Evolutionary conservation across 306 rosid genomes (phyloP), one percentile per base, ranked within the genome.

Genomic region (Sechiopsis laciniata): DNA sequence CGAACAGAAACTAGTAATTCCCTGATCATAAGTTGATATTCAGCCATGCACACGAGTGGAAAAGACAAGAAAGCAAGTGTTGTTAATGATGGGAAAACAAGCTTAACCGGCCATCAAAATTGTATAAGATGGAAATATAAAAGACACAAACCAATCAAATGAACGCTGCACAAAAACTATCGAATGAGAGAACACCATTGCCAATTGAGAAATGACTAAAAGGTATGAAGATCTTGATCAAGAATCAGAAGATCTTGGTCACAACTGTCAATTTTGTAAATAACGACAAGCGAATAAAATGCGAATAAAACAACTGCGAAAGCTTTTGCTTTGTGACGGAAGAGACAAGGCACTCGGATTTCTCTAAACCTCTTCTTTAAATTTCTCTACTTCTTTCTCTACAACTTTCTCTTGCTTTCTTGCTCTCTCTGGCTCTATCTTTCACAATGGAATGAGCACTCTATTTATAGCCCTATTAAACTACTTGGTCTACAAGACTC

Each of bases 1-100:
- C 89, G 84, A 78, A 90, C 77, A 29, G 96, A 90, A 85, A 94
- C 85, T 55, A 90, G 86, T 78, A 94, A 85, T 76, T 94, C 98
- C 95, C 98, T 94, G 87, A 69, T 53, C 21, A 66, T 75, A 82
- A 55, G 74, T 74, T 21, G 70, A 55, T 72, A 83, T 75, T 50
- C 46, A 69, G 48, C 65, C 58, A 50, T 63, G 74, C 53, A 70
- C 63, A 57, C 29, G 76, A 76, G 65, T 53, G 46, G 55, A 65
- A 67, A 72, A 26, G 67, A 21, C 35, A 42, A 19, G 58, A 35
- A 53, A 37, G 21, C 26, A 13, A 62, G 71, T 12, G 22, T 17
- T 21, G 14, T 40, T 68, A 21, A 22, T 20, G 12, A 48, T 14
- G 21, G 21, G 7, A 24, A 68, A 68, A 50, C 57, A 22, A 48